A percentile compares a stretch with the other conserved stretches of the same genome.
phyloP scores from a whole-genome alignment of 2,329 filamentous ascomycete genomes.

The Xylaria sp. region DNA sequence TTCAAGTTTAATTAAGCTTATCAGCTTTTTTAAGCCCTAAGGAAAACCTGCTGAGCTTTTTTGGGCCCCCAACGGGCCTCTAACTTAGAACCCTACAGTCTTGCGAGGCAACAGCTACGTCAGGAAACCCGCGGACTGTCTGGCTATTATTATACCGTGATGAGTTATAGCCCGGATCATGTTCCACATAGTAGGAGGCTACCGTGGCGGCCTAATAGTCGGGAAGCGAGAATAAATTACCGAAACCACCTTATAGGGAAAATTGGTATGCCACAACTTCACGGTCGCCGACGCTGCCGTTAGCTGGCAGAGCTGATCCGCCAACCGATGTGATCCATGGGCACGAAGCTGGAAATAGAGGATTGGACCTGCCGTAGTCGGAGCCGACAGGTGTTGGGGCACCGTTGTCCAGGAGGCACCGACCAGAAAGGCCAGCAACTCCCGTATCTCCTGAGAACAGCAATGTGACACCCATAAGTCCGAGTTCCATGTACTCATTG shows the following conservation, averaged over 20 bases:
- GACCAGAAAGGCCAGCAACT: slow-evolving; percentile 17
- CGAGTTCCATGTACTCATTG: slow-evolving; percentile 51
- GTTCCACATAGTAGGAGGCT: slow-evolving; percentile 41
- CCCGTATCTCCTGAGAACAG: slow-evolving; percentile 33
- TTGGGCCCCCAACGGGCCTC: no score
- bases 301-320: slow-evolving; percentile 10
- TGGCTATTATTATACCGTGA: slow-evolving; percentile 32
- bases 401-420: slow-evolving; percentile 15
- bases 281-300: slow-evolving; percentile 19
- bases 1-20: no score
- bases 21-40: no score
- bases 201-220: slow-evolving; percentile 44
- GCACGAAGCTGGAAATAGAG: slow-evolving; percentile 26
- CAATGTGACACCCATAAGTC: slow-evolving; percentile 31
- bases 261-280: slow-evolving; percentile 17
- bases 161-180: slow-evolving; percentile 44
- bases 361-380: slow-evolving; percentile 11
- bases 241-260: slow-evolving; percentile 38
- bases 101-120: slow-evolving; percentile 45
- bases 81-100: no score
- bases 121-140: slow-evolving; percentile 45
- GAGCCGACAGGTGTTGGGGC: background rate
- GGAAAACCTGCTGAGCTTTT: no score
- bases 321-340: slow-evolving; percentile 30
- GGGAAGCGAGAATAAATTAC: slow-evolving; percentile 43